Base-by-base conservation (phyloP, 2,329 filamentous ascomycete genomes). In the Chaetothyriales sp. region DNA sequence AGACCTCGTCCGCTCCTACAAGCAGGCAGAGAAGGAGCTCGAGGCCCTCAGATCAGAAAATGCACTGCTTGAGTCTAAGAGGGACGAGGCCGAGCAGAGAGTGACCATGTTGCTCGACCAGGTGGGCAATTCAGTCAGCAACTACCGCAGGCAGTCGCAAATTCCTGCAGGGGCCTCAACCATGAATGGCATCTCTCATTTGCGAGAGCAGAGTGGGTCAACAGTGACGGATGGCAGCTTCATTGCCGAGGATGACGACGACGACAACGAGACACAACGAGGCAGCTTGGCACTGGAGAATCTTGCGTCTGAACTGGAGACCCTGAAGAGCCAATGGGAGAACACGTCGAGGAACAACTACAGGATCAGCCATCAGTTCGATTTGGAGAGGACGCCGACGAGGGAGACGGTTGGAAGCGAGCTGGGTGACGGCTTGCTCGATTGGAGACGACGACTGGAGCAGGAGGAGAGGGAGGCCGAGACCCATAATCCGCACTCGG, bases 261-360 rank as follows among this genome's bases (percentile, higher is more conserved):
- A 69, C 57, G 69, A 70, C 19, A 71, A 77, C 49, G 76, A 77
- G 58, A 15, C 33, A 13, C 33, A 40, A 5, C 77, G 81, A 48
- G 81, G 80, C 50, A 81, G 77, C 0, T 72, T 82, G 60, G 90
- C 89, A 2, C 77, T 98, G 18, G 92, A 98, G 68, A 92, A 84
- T 58, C 78, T 98, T 20, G 90, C 92, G 9, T 88, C 81, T 57
- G 92, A 98, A 70, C 80, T 98, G 6, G 92, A 98, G 66, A 85
- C 86, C 10, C 75, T 98, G 47, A 81, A 90, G 49, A 86, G 76
- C 49, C 89, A 95, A 62, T 98, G 92, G 92, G 89, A 97, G 70
- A 87, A 84, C 43, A 95, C 89, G 10, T 95, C 90, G 71, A 92
- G 94, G 69, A 94, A 87, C 63, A 94, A 87, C 63, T 95, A 97